Base-by-base conservation (phyloP, 1,284 basidiomycete genomes). In the Tilletia walkeri region DNA sequence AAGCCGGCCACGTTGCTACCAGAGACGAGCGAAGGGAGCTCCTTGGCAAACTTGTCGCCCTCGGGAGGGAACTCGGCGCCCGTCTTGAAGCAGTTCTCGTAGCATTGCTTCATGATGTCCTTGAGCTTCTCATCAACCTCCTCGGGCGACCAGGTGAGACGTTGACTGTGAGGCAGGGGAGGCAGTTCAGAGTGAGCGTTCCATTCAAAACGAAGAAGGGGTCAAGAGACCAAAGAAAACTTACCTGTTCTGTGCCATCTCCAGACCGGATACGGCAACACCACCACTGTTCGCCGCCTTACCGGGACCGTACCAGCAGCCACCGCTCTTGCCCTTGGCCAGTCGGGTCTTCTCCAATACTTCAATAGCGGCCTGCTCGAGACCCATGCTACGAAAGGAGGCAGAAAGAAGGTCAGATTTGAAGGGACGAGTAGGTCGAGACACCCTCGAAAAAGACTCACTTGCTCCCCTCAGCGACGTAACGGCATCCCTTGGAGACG, bases 1-100 rank as follows among this genome's bases (percentile, higher is more conserved):
- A 91, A 91, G 7, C 90, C 90, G 72, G 90, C 90, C 68, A 92
- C 89, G 86, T 92, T 92, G 78, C 90, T 90, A 66, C 91, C 91
- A 47, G 86, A 85, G 56, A 91, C 87, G 72, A 91, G 86, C 70
- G 88, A 89, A 6, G 90, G 90, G 4, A 80, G 34, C 68, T 74
- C 72, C 24, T 69, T 65, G 2, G 41, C 18, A 7, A 67, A 66
- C 47, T 88, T 84, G 54, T 88, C 85, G 67, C 82, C 84, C 68
- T 86, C 88, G 66, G 87, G 87, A 45, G 88, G 87, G 87, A 87
- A 91, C 79, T 89, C 87, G 77, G 85, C 84, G 69, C 89, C 90
- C 72, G 88, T 88, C 50, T 74, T 80, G 85, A 88, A 91, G 85
- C 88, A 89, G 75, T 89, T 88, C 9, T 74, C 80, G 85, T 87